Evolutionary conservation across 1,284 basidiomycete species (phyloP).

Genomic region (Trichosporon sp.): DNA sequence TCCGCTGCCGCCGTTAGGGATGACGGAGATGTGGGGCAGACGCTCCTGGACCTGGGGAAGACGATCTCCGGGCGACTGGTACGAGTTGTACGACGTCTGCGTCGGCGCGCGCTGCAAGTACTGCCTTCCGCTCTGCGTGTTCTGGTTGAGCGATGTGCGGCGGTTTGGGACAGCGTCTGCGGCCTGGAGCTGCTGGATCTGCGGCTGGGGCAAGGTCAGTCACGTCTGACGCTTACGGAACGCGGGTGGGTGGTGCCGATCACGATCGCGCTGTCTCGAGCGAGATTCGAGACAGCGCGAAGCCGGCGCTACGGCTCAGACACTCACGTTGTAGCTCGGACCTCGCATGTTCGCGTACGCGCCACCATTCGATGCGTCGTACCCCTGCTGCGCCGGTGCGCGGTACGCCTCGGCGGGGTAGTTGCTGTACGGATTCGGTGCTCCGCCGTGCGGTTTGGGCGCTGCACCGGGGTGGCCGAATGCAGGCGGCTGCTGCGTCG

Average conservation of each 20-base stretch:
- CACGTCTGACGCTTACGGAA: neutral
- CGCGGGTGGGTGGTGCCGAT: neutral
- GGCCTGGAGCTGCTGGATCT: slow-evolving; percentile 22
- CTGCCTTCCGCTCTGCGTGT: slow-evolving; percentile 16
- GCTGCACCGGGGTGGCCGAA: slow-evolving; percentile 2
- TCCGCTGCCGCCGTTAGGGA: neutral
- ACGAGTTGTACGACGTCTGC: slow-evolving; percentile 16
- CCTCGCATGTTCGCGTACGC: slow-evolving; percentile 15
- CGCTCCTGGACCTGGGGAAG: neutral
- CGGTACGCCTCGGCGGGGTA: slow-evolving; percentile 20
- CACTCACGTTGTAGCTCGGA: slow-evolving; percentile 22
- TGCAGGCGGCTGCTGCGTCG: slow-evolving; percentile 15
- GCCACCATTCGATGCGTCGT: slow-evolving; percentile 17
- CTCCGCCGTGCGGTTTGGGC: slow-evolving; percentile 14
- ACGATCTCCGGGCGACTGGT: slow-evolving; percentile 2
- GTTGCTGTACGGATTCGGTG: neutral
- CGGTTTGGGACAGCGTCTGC: slow-evolving; percentile 14
- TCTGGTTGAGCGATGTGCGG: slow-evolving; percentile 24
- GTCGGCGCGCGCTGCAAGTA: slow-evolving; percentile 19
- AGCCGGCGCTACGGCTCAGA: no score
- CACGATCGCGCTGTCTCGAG: slow-evolving; percentile 6
- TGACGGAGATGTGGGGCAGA: slow-evolving; percentile 10
- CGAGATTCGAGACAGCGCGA: no score
- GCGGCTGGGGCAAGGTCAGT: slow-evolving; percentile 13
- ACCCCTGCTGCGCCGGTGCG: slow-evolving; percentile 19